Percentiles rank a stretch among this genome's conserved stretches.
Evolutionary conservation across 495 filamentous ascomycete genomes (phyloP).

Genomic region (Podospora conica): DNA sequence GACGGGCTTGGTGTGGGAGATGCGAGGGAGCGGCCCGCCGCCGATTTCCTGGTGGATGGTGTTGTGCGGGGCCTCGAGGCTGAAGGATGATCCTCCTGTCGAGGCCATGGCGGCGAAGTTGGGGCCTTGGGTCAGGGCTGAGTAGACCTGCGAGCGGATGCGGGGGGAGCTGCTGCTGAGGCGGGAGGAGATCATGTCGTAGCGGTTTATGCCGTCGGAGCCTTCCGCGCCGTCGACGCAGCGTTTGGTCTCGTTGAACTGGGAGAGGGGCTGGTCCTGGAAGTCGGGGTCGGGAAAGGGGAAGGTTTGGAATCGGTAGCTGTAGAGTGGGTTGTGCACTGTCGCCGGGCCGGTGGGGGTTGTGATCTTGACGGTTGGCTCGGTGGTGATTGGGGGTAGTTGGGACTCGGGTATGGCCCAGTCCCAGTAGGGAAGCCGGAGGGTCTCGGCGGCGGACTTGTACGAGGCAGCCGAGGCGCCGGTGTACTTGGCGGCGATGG

Average conservation of each 20-base stretch:
- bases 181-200: not conserved
- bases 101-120: constrained; percentile 4
- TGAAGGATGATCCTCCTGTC: not conserved
- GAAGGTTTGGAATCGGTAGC: constrained; percentile 2
- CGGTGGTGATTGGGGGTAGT: not conserved
- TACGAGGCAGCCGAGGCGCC: not conserved
- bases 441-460: not conserved
- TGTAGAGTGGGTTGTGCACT: constrained; percentile 1
- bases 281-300: constrained; percentile 8
- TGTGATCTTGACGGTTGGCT: not conserved
- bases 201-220: not conserved
- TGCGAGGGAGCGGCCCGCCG: not conserved
- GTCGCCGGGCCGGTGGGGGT: not conserved
- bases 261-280: not conserved
- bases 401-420: not conserved
- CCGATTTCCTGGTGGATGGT: constrained; percentile 25
- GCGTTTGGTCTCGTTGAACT: constrained; percentile 6
- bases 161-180: not conserved
- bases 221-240: not conserved
- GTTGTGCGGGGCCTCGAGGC: constrained; percentile 29
- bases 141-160: not conserved
- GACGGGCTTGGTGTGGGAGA: constrained; percentile 17
- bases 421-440: not conserved
- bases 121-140: not conserved
- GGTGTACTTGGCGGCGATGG: not conserved